phyloP scores from a whole-genome alignment of 257 asterid species.

The Craterostigma plantagineum region DNA sequence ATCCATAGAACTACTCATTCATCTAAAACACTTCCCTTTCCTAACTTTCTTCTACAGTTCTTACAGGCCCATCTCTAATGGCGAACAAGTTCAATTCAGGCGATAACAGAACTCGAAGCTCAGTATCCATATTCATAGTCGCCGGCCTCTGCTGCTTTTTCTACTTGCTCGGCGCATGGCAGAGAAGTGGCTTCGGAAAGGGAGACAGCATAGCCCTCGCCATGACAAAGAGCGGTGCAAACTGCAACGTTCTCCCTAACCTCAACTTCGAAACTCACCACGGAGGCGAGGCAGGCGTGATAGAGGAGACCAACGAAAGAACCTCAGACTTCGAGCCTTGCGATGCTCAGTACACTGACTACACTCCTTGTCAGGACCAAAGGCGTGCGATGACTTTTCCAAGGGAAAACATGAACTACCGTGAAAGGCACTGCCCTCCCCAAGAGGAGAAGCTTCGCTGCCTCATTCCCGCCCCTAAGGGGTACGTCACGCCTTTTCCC shows the following conservation, averaged over 20 bases:
- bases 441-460: slow-evolving; percentile 70
- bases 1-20: too few species aligned
- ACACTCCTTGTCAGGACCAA: slow-evolving; percentile 95
- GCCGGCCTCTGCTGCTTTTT: slow-evolving; percentile 91
- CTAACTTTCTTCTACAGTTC: too few species aligned
- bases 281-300: slow-evolving; percentile 47
- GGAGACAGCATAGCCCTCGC: slow-evolving; percentile 85
- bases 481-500: slow-evolving; percentile 81
- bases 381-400: slow-evolving; percentile 90
- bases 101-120: slow-evolving; percentile 71
- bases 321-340: slow-evolving; percentile 42
- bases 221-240: slow-evolving; percentile 47
- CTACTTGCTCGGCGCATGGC: slow-evolving; percentile 96
- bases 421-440: slow-evolving; percentile 96
- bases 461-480: slow-evolving; percentile 89
- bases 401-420: slow-evolving; percentile 78
- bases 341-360: slow-evolving; percentile 53
- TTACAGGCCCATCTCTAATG: slow-evolving; percentile 16
- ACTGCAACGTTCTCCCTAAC: slow-evolving; percentile 52
- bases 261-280: slow-evolving; percentile 84
- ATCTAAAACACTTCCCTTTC: too few species aligned
- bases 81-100: slow-evolving; percentile 50
- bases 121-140: slow-evolving; percentile 61
- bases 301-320: slow-evolving; percentile 37
- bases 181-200: slow-evolving; percentile 83